Conservation (phyloP, 805 yeast species). For the Jamesozyma lodderae region DNA sequence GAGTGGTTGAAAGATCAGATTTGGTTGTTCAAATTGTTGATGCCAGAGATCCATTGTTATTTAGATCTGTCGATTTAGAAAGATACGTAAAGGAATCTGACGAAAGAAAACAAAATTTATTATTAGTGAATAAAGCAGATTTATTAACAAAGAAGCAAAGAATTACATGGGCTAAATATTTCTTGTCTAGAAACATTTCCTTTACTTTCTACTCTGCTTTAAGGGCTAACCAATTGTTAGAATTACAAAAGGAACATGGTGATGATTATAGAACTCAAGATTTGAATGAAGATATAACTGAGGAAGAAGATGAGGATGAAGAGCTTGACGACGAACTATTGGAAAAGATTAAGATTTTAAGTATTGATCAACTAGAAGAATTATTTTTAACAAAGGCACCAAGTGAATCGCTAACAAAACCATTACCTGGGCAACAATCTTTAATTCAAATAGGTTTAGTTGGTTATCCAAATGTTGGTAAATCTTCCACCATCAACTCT, state of each 20-base stretch:
- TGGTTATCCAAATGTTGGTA: conserved; percentile 95
- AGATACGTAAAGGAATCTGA: conserved; percentile 70
- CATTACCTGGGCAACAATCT: conserved; percentile 49
- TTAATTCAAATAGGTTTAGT: conserved; percentile 86
- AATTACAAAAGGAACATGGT: conserved; percentile 41
- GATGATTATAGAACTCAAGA: conserved; percentile 17
- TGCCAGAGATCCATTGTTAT: conserved; percentile 87
- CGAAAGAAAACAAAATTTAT: conserved; percentile 65
- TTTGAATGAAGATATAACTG: conserved; percentile 18
- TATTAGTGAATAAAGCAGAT: conserved; percentile 92
- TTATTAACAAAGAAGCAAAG: conserved; percentile 70
- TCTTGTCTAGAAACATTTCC: conserved; percentile 55
- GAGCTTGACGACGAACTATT: conserved; percentile 30
- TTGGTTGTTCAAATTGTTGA: conserved; percentile 94
- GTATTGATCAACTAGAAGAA: conserved; percentile 77
- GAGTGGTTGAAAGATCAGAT: conserved; percentile 93
- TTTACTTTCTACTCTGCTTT: conserved; percentile 92
- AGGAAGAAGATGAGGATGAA: conserved; percentile 27
- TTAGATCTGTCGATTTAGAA: conserved; percentile 83
- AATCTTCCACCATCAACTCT: conserved; percentile 96
- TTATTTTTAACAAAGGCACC: conserved; percentile 75
- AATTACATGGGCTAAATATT: conserved; percentile 78
- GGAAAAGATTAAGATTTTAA: conserved; percentile 57
- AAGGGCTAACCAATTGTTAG: conserved; percentile 67
- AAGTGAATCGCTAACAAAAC: conserved; percentile 40